Conservation (phyloP, 768 basidiomycete species). For the Harrya chromipes region DNA sequence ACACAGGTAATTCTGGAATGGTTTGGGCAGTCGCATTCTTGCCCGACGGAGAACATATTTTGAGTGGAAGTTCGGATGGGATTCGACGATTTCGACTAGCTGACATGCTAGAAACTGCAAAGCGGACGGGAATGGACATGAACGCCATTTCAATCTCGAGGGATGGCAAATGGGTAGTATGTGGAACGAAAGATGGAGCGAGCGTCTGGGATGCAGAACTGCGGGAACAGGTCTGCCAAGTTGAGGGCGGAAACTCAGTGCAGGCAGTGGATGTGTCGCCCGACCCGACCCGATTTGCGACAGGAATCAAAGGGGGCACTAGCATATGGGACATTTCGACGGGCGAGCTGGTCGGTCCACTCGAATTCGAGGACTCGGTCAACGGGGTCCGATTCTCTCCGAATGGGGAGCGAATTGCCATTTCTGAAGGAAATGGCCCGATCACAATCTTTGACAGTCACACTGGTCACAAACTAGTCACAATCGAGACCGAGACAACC, state of each 20-base stretch:
- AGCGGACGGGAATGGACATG: neutral
- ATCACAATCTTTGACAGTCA: neutral
- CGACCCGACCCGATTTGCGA: conserved; percentile 2
- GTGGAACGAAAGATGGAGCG: neutral
- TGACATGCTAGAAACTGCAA: neutral
- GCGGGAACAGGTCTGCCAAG: neutral
- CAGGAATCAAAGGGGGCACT: neutral
- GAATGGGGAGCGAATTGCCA: neutral
- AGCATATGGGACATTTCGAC: conserved; percentile 1
- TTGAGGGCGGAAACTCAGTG: neutral
- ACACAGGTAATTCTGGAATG: no score
- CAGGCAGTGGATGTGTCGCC: neutral
- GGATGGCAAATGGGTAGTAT: neutral
- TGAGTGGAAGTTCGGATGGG: no score
- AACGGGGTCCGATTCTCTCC: conserved; percentile 3
- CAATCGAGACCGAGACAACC: neutral
- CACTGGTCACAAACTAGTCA: neutral
- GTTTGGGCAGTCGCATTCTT: no score
- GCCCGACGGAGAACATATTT: no score
- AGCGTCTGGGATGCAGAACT: neutral
- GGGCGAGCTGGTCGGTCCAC: neutral
- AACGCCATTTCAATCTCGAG: neutral
- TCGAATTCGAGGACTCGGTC: neutral
- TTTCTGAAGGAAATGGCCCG: neutral
- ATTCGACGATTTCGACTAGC: no score